phyloP scores from a whole-genome alignment of 768 basidiomycete species.

The Omphalotus guepiniiformis region DNA sequence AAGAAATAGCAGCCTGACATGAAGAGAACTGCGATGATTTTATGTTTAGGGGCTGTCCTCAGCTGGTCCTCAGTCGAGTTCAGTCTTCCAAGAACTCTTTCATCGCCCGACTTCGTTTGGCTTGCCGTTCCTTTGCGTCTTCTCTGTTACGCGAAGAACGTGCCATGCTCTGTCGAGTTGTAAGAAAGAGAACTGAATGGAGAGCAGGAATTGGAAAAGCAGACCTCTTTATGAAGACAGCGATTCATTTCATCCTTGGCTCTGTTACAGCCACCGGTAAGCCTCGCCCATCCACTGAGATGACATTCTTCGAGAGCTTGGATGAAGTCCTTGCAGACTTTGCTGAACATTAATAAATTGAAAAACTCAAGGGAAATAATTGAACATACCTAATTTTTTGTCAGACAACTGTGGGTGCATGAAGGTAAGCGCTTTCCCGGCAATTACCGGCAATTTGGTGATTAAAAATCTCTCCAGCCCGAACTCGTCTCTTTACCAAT shows the following conservation, averaged over 20 bases:
- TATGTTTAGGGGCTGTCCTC: too few species aligned
- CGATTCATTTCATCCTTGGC: slow-evolving; percentile 64
- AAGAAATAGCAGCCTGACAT: too few species aligned
- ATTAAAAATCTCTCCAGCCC: background rate
- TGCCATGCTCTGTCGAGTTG: slow-evolving; percentile 43
- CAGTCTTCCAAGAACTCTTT: slow-evolving; percentile 55
- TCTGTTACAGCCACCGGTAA: slow-evolving; percentile 67
- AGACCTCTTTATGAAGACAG: slow-evolving; percentile 70
- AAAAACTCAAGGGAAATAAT: slow-evolving; percentile 7
- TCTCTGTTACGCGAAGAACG: slow-evolving; percentile 60
- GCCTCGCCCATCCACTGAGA: slow-evolving; percentile 52
- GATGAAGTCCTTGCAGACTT: slow-evolving; percentile 75
- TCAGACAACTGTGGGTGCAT: slow-evolving; percentile 77
- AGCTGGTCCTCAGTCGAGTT: too few species aligned
- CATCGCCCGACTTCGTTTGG: slow-evolving; percentile 55
- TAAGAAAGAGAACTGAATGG: background rate
- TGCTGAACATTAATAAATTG: background rate
- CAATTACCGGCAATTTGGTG: background rate
- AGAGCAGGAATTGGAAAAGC: slow-evolving; percentile 10
- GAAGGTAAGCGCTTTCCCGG: slow-evolving; percentile 1
- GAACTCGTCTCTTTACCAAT: slow-evolving; percentile 14
- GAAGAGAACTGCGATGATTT: too few species aligned
- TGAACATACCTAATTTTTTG: slow-evolving; percentile 48
- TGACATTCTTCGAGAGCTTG: slow-evolving; percentile 74
- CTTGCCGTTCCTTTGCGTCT: slow-evolving; percentile 50